Evolutionary conservation across 2,329 filamentous ascomycete genomes (phyloP), one percentile per base, ranked within the genome.

Genomic region (Pseudogymnoascus sp.): DNA sequence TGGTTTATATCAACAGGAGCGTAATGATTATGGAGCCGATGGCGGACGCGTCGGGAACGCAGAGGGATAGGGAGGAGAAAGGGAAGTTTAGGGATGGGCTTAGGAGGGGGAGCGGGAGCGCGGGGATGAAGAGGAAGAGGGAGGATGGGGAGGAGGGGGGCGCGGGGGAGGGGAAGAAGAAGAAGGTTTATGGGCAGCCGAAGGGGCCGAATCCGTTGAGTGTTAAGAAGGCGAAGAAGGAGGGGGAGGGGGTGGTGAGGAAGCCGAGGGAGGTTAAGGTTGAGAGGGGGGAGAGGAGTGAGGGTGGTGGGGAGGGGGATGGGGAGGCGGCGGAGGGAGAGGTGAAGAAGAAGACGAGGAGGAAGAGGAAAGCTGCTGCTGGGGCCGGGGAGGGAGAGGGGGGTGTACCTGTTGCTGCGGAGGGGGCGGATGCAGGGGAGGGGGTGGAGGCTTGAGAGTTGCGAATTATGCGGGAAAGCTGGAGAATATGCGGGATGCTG

Each of bases 201-300:
- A n/a, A n/a, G n/a, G n/a, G n/a, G n/a, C n/a, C n/a, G n/a, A n/a
- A n/a, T n/a, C n/a, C n/a, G n/a, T n/a, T n/a, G 62, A 83, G 87
- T 61, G 79, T 89, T 62, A 88, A 88, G 78, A 91, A 90, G 76
- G 68, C 82, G 28, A 89, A 88, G 78, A 85, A 44, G 31, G 63
- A 59, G 59, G 69, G 66, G 64, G 65, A 68, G 62, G 67, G 19
- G 40, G 60, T 62, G 11, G 64, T 67, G 62, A 66, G 65, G 47
- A 69, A 68, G 40, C 59, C 28, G 31, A 33, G 74, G 74, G 65
- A 70, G 69, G 26, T 6, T 3, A 26, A 26, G 26, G 26, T 26
- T 3, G 28, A 31, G 28, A 69, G 72, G 72, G 68, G 66, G 69
- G 42, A 72, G 71, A 64, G 62, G 70, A 65, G 71, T 11, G 28